phyloP scores from a whole-genome alignment of 108 stramenopile species.

The Nitzschia palea region DNA sequence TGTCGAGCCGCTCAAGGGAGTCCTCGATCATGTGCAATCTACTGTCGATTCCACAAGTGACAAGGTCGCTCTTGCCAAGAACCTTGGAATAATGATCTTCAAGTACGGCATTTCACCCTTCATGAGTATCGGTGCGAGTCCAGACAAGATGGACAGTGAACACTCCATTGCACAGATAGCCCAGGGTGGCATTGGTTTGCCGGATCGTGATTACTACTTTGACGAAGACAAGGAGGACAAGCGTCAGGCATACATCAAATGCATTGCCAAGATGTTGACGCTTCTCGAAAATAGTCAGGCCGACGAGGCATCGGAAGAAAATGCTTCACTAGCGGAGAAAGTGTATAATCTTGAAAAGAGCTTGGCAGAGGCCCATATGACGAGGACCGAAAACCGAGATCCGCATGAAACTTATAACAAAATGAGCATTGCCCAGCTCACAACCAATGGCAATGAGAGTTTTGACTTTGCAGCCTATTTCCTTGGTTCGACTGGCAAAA shows the following conservation, averaged over 20 bases:
- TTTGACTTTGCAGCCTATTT: constrained; percentile 63
- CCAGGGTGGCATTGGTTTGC: constrained; percentile 72
- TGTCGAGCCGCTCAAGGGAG: constrained; percentile 33
- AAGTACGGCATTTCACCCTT: constrained; percentile 38
- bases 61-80: constrained; percentile 36
- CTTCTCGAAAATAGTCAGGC: constrained; percentile 38
- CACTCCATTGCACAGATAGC: constrained; percentile 51
- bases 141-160: constrained; percentile 64
- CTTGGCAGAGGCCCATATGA: constrained; percentile 73
- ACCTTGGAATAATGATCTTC: constrained; percentile 38
- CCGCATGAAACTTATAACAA: constrained; percentile 72
- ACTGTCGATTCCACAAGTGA: constrained; percentile 19
- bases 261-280: constrained; percentile 60
- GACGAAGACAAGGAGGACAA: constrained; percentile 80
- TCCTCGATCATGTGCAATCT: constrained; percentile 45
- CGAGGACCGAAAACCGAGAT: constrained; percentile 79
- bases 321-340: constrained; percentile 35
- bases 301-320: constrained; percentile 16
- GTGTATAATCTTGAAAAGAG: constrained; percentile 50
- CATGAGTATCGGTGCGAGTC: constrained; percentile 50
- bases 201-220: constrained; percentile 86
- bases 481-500: constrained; percentile 43
- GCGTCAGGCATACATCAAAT: constrained; percentile 52
- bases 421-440: constrained; percentile 45
- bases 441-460: constrained; percentile 19